Evolutionary conservation across 805 yeast species (phyloP).

Genomic region (Kuraishia molischiana): DNA sequence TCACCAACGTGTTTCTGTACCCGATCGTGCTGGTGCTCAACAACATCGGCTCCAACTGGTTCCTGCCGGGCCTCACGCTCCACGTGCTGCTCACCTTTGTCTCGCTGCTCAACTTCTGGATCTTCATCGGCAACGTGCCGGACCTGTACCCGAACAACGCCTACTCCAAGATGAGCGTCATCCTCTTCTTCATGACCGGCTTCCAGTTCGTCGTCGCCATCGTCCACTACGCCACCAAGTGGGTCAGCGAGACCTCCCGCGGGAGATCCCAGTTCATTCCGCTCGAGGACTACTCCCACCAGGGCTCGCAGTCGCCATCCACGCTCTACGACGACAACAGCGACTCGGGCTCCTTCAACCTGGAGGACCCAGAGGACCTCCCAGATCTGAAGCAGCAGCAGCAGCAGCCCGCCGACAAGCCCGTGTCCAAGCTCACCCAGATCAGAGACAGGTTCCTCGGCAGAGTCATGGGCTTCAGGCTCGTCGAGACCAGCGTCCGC

Average conservation of each 20-base stretch:
- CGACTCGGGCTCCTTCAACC: conserved; percentile 2
- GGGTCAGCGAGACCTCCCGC: conserved; percentile 16
- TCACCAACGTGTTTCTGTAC: conserved; percentile 43
- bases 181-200: conserved; percentile 41
- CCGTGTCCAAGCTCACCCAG: conserved; percentile 6
- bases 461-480: conserved; percentile 22
- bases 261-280: conserved; percentile 14
- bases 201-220: conserved; percentile 49
- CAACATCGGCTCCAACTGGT: conserved; percentile 47
- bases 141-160: conserved; percentile 70
- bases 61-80: conserved; percentile 42
- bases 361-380: not conserved
- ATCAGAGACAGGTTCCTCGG: conserved; percentile 23
- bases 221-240: conserved; percentile 33
- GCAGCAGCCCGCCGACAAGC: not conserved
- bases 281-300: conserved; percentile 13
- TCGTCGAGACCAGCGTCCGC: conserved; percentile 8
- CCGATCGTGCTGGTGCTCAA: conserved; percentile 64
- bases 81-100: conserved; percentile 36
- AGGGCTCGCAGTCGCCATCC: conserved; percentile 20
- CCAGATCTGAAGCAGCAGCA: conserved; percentile 3
- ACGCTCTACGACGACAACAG: conserved; percentile 22
- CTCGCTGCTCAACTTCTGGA: conserved; percentile 44
- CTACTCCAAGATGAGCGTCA: conserved; percentile 55
- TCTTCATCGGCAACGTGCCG: conserved; percentile 52